Evolutionary conservation across 2,329 filamentous ascomycete species (phyloP), one percentile per base, ranked within the genome.

Genomic region (Pseudohalonectria lignicola): DNA sequence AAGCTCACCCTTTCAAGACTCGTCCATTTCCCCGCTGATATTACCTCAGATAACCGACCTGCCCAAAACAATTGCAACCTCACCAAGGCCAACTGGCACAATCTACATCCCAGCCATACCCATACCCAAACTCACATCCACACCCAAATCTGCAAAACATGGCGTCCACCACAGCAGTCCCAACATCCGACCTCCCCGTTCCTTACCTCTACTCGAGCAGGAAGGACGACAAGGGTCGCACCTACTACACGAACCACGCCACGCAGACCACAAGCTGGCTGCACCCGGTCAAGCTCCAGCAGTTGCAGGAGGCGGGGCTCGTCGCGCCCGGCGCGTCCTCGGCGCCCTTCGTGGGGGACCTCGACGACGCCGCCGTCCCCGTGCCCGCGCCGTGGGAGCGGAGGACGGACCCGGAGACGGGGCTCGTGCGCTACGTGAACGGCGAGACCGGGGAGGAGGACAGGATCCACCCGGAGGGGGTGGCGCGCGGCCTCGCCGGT

Each of bases 181-280:
- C n/a, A n/a, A n/a, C n/a, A 17, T 31, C 30, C 30, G 19, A 31
- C 4, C 9, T 31, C 8, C 30, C 30, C 2, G 15, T 31, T 7
- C 30, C 30, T 9, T 15, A 31, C 15, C 30, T 31, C 13, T 31
- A 31, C 15, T 17, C 30, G 4, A 17, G 19, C 10, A 17, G 19
- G 10, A 5, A 10, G 5, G 13, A 15, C 30, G 30, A 31, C 5
- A 31, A 15, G 15, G 30, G 30, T 8, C 15, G 19, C 15, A 15
- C 21, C 23, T 26, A n/a, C n/a, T 36, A 36, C 16, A 17, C 19
- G 15, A 28, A 36, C 34, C 34, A 36, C 25, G 34, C 16, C 20
- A 12, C 16, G 21, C n/a, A 36, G n/a, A 18, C 20, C 13, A 36
- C 34, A 4, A 28, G 21, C 12, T 36, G 34, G 26, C 35, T 37